These are phyloP conservation scores for Fusarium nanum DNA, from an alignment of 2,329 filamentous ascomycete species.

Conservation along the genomic window DNA sequence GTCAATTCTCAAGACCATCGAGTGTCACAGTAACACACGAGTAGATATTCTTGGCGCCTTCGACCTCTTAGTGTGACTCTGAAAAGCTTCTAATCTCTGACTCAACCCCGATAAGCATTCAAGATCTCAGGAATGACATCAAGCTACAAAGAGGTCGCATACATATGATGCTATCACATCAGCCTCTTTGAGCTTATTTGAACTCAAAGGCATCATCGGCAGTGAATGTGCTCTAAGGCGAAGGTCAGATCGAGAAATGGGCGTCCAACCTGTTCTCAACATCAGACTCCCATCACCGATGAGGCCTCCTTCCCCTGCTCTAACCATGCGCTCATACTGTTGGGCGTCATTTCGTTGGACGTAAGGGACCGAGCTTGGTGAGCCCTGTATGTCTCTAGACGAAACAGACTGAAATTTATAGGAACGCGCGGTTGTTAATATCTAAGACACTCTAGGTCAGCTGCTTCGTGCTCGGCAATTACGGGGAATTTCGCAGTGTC, in stretches of 20 bases:
- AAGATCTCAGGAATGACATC: neutral
- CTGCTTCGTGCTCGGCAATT: neutral
- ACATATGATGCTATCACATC: neutral
- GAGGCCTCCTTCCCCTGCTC: conserved; percentile 1
- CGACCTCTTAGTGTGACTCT: conserved; percentile 11
- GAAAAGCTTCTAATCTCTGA: neutral
- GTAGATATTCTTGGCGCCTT: conserved; percentile 4
- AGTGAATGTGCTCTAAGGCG: neutral
- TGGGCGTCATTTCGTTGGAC: neutral
- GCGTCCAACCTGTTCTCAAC: neutral
- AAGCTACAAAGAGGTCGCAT: neutral
- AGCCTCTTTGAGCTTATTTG: neutral
- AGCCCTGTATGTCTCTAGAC: conserved; percentile 23
- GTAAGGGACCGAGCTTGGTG: conserved; percentile 4
- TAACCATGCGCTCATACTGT: neutral
- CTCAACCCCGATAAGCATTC: neutral
- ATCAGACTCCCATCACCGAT: neutral
- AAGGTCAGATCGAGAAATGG: neutral
- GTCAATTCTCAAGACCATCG: neutral
- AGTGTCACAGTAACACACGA: conserved; percentile 4
- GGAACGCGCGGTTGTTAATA: neutral
- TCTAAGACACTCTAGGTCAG: conserved; percentile 9
- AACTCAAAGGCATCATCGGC: neutral
- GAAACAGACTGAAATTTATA: conserved; percentile 16
- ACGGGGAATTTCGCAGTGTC: neutral